A percentile compares a stretch with the other conserved stretches of the same genome.
phyloP scores from a whole-genome alignment of 2,329 filamentous ascomycete genomes.

The Xylariaceae sp. region DNA sequence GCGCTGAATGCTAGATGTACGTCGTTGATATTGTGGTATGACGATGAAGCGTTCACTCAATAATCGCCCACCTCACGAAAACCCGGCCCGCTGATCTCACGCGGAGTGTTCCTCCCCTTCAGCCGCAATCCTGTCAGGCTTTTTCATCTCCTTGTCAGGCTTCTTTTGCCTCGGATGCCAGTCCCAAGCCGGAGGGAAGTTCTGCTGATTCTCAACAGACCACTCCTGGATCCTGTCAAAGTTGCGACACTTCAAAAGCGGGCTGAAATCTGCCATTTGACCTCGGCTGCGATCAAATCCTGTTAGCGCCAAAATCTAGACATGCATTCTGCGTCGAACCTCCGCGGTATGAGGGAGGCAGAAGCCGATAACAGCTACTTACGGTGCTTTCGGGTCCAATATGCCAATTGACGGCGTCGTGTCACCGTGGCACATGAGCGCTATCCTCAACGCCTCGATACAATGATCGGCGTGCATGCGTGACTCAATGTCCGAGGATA shows the following conservation, averaged over 20 bases:
- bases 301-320: no score
- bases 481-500: conserved; percentile 7
- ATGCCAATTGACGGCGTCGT: conserved; percentile 10
- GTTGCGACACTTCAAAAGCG: conserved; percentile 4
- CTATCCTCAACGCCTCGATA: conserved; percentile 7
- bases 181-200: conserved; percentile 1
- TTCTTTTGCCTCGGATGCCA: conserved; percentile 7
- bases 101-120: no score
- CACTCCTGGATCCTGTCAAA: conserved; percentile 9
- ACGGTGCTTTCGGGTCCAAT: conserved; percentile 6
- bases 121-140: no score
- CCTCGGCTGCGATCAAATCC: neutral
- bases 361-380: no score
- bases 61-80: no score
- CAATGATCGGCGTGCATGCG: conserved; percentile 12
- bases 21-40: no score
- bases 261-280: conserved; percentile 11
- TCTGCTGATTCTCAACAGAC: conserved; percentile 4
- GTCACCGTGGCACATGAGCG: conserved; percentile 9
- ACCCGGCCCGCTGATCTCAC: no score
- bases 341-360: no score
- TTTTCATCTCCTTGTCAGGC: neutral
- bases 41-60: no score
- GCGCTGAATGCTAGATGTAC: no score
- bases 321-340: no score